These are phyloP conservation scores for Teratosphaeria pseudoeucalypti DNA, from an alignment of 2,329 filamentous ascomycete genomes.

Conservation along the genomic window DNA sequence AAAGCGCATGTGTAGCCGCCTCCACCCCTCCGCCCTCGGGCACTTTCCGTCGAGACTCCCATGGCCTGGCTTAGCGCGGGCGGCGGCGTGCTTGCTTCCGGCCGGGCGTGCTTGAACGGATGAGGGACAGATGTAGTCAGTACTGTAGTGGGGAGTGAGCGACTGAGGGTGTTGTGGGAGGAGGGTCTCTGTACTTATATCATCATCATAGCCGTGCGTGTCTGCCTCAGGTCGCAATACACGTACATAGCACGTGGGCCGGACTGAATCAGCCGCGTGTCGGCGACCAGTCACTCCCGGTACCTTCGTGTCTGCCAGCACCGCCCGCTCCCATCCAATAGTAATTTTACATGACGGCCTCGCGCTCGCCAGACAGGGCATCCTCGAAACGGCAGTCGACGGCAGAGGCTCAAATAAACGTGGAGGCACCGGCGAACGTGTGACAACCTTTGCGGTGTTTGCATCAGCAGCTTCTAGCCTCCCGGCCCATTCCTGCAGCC, in stretches of 20 bases:
- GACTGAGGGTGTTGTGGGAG: not conserved
- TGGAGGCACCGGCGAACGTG: not conserved
- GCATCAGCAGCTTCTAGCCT: not conserved
- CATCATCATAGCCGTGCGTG: not conserved
- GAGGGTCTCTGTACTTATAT: too few relatives aligned
- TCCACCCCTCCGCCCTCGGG: not conserved
- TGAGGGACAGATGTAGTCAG: too few relatives aligned
- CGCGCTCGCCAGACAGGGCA: not conserved
- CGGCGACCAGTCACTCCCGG: not conserved
- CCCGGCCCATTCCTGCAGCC: not conserved
- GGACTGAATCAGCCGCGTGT: not conserved
- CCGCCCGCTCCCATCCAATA: too few relatives aligned
- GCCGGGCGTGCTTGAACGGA: too few relatives aligned
- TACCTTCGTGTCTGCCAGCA: not conserved
- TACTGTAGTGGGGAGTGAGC: too few relatives aligned
- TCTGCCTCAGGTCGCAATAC: not conserved
- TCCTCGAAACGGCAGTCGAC: not conserved
- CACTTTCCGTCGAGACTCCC: too few relatives aligned
- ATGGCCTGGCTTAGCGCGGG: not conserved
- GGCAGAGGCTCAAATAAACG: constrained; percentile 3
- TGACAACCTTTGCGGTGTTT: not conserved
- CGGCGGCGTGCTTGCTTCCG: not conserved
- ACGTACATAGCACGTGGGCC: too few relatives aligned
- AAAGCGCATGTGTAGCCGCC: not conserved
- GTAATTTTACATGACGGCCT: not conserved